phyloP scores from a whole-genome alignment of 2,329 filamentous ascomycete genomes.

The Helotiales sp. region DNA sequence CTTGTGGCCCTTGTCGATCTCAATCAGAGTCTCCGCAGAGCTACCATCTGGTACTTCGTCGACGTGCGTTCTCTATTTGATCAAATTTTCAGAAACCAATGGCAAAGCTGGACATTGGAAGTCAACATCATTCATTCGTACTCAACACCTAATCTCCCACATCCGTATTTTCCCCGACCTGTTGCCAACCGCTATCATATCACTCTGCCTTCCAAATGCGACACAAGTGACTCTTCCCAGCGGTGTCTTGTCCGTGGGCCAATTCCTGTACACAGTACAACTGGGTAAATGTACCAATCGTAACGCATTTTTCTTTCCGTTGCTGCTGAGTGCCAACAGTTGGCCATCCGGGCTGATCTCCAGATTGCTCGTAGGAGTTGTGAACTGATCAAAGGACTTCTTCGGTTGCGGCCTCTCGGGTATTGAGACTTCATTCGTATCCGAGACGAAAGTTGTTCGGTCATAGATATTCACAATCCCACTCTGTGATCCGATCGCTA shows the following conservation, averaged over 20 bases:
- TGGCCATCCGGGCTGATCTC: conserved; percentile 89
- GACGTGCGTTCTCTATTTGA: too few species aligned
- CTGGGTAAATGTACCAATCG: conserved; percentile 86
- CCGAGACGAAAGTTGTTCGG: conserved; percentile 53
- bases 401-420: conserved; percentile 73
- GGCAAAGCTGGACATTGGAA: not conserved
- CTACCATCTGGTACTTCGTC: too few species aligned
- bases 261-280: conserved; percentile 95
- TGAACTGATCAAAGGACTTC: conserved; percentile 81
- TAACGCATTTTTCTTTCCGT: conserved; percentile 86
- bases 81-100: too few species aligned
- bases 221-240: conserved; percentile 81
- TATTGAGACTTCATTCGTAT: conserved; percentile 54
- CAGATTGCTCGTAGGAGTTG: conserved; percentile 80
- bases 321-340: conserved; percentile 82
- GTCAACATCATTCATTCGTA: conserved; percentile 2
- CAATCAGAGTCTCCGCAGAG: too few species aligned
- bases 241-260: conserved; percentile 90
- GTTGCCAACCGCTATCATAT: conserved; percentile 83
- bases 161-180: conserved; percentile 85
- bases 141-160: conserved; percentile 75
- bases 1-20: too few species aligned
- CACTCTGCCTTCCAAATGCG: conserved; percentile 68
- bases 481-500: conserved; percentile 82
- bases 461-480: conserved; percentile 96